Percentiles rank a stretch among this genome's conserved stretches.
Conservation (phyloP, 2,329 filamentous ascomycete genomes). For the Teratosphaeria pseudoeucalypti region DNA sequence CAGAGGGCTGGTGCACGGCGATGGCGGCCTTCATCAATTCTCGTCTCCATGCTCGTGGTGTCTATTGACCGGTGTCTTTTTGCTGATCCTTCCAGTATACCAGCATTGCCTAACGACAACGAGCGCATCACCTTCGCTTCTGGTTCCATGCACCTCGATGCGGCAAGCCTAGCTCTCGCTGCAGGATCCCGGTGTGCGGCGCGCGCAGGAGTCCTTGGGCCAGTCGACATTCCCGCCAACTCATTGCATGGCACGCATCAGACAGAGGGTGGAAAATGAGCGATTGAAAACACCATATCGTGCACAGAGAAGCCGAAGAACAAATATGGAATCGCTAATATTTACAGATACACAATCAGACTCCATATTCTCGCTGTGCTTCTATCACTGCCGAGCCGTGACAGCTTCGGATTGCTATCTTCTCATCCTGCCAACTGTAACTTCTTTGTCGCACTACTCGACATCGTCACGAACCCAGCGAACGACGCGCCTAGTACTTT, state of each 20-base stretch:
- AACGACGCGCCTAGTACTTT: conserved; percentile 54
- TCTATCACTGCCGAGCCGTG: neutral
- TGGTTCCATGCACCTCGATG: neutral
- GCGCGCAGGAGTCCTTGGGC: too few relatives aligned
- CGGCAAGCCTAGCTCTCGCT: too few relatives aligned
- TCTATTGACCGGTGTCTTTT: neutral
- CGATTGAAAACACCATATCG: neutral
- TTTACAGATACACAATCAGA: neutral
- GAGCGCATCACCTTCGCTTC: neutral
- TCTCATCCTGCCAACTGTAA: neutral
- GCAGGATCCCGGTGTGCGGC: too few relatives aligned
- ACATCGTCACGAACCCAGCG: conserved; percentile 11
- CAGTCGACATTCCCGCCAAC: too few relatives aligned
- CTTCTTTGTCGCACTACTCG: neutral
- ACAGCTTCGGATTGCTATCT: neutral
- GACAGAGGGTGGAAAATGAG: neutral
- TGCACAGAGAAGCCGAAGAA: neutral
- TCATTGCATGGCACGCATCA: too few relatives aligned
- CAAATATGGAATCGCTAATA: neutral
- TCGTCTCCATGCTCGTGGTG: neutral
- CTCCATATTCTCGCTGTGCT: neutral
- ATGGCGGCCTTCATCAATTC: too few relatives aligned
- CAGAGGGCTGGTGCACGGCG: neutral
- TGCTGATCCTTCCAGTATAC: neutral
- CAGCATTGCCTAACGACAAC: neutral